Percentiles rank a stretch among this genome's conserved stretches.
Conservation (phyloP, 805 yeast species). For the Candida ipomoeae region DNA sequence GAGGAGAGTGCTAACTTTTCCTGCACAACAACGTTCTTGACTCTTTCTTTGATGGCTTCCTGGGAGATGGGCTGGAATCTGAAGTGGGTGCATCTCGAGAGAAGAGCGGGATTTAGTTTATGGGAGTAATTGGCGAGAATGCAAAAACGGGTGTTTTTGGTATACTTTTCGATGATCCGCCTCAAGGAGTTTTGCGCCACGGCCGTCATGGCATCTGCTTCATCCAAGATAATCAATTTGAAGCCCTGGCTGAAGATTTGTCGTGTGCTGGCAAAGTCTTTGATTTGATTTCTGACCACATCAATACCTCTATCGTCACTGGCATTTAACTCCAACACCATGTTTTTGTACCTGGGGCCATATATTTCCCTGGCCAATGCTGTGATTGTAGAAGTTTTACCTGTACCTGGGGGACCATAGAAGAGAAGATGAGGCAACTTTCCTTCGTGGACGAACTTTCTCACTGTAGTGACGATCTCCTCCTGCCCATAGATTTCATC, state of each 20-base stretch:
- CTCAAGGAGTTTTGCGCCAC: conserved; percentile 82
- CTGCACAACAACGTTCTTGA: conserved; percentile 60
- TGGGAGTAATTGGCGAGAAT: conserved; percentile 94
- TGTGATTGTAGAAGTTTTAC: conserved; percentile 83
- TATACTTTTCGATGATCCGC: conserved; percentile 84
- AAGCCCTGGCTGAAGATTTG: conserved; percentile 86
- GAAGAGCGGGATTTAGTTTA: conserved; percentile 88
- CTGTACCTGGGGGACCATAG: conserved; percentile 95
- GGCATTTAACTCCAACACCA: conserved; percentile 94
- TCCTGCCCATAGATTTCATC: conserved; percentile 91
- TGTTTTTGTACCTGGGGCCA: conserved; percentile 74
- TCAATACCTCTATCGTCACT: conserved; percentile 97
- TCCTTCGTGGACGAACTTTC: conserved; percentile 78
- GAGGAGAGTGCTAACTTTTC: conserved; percentile 59
- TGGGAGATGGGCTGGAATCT: conserved; percentile 79
- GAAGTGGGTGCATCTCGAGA: conserved; percentile 93
- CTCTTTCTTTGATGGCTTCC: conserved; percentile 63
- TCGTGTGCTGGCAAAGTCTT: conserved; percentile 92
- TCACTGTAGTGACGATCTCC: conserved; percentile 79
- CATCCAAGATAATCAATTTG: conserved; percentile 89
- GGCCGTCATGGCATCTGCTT: conserved; percentile 92
- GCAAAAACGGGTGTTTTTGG: conserved; percentile 93
- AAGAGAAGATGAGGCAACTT: conserved; percentile 86
- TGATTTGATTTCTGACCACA: conserved; percentile 96
- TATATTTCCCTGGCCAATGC: conserved; percentile 86